Percentiles rank a stretch among this genome's conserved stretches.
These are phyloP conservation scores for Diaporthe citrichinensis DNA, from an alignment of 2,329 filamentous ascomycete genomes.

Conservation along the genomic window DNA sequence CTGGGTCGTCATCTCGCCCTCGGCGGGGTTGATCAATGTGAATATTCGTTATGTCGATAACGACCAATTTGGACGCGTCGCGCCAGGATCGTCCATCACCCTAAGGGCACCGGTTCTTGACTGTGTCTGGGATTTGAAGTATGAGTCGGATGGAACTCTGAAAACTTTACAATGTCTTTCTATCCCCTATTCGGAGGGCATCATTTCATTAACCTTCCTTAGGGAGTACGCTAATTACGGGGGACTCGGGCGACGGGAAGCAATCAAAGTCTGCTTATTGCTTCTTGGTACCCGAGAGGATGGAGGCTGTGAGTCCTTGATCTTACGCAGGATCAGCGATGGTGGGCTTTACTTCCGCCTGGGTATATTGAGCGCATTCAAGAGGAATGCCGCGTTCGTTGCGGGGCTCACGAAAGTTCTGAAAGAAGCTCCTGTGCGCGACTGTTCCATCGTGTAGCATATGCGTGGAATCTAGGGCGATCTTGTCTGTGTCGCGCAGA, in stretches of 20 bases:
- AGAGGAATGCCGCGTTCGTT: too few relatives aligned
- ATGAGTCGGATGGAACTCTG: background rate
- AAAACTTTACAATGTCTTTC: background rate
- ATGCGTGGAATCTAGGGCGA: too few relatives aligned
- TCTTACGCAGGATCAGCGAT: background rate
- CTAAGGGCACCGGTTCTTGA: background rate
- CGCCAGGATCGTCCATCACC: background rate
- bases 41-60: background rate
- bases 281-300: background rate
- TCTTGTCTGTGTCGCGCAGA: too few relatives aligned
- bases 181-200: background rate
- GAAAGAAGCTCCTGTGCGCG: background rate
- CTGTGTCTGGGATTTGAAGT: background rate
- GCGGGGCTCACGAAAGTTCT: background rate
- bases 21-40: background rate
- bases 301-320: background rate
- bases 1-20: too few relatives aligned
- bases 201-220: accelerated
- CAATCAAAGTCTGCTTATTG: background rate
- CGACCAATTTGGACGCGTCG: background rate
- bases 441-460: too few relatives aligned
- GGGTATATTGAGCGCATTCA: background rate
- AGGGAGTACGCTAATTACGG: background rate
- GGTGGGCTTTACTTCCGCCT: background rate
- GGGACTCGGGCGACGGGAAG: background rate